Evolutionary conservation across 2,329 filamentous ascomycete genomes (phyloP).

Genomic region (Aspergillus pseudotamarii): DNA sequence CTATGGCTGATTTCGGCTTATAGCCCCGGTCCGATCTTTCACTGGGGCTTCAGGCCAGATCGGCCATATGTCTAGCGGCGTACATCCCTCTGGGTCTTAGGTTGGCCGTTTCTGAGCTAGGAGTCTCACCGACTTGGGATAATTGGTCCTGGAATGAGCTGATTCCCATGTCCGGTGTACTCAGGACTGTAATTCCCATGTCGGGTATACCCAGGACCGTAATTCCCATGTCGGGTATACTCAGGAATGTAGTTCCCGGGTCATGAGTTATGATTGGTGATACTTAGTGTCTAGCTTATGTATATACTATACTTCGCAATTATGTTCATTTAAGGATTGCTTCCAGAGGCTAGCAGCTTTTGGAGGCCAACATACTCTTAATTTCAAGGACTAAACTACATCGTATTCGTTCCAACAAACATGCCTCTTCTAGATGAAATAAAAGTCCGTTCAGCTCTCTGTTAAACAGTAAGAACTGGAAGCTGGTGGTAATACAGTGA

Average conservation of each 20-base stretch:
- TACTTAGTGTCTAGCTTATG: not conserved
- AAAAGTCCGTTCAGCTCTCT: not conserved
- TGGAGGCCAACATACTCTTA: not conserved
- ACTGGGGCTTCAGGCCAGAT: not conserved
- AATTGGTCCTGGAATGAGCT: not conserved
- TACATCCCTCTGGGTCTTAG: not conserved
- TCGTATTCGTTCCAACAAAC: not conserved
- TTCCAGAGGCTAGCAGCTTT: not conserved
- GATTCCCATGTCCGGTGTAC: not conserved
- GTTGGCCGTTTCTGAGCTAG: not conserved
- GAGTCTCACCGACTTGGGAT: not conserved
- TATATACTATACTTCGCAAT: not conserved
- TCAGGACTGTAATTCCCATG: not conserved
- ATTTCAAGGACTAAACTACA: not conserved
- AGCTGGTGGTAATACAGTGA: not conserved
- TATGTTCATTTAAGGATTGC: not conserved
- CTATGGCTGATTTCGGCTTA: not conserved
- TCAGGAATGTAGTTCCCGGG: not conserved
- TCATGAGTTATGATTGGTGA: not conserved
- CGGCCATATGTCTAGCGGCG: not conserved
- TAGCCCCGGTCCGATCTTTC: not conserved
- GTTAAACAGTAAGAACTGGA: not conserved
- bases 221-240: not conserved
- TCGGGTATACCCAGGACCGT: too few species aligned
- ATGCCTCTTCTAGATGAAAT: not conserved